Evolutionary conservation across 2,329 filamentous ascomycete genomes (phyloP).

Genomic region (Cyphellophora attinorum): DNA sequence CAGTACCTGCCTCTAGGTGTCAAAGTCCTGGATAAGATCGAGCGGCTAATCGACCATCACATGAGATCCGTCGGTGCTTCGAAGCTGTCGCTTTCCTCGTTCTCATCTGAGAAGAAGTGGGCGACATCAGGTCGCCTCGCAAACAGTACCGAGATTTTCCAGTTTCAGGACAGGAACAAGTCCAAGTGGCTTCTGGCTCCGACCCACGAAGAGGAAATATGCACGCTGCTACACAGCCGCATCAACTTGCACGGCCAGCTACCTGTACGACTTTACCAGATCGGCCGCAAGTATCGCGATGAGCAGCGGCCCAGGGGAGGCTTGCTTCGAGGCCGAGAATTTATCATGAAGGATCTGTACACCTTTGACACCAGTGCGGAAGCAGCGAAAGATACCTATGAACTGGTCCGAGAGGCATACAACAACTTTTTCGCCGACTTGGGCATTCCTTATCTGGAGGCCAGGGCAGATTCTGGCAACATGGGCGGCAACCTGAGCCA

Average conservation of each 20-base stretch:
- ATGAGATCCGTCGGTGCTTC: conserved; percentile 72
- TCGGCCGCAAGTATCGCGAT: conserved; percentile 89
- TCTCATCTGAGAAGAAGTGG: conserved; percentile 82
- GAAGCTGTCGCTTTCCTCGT: conserved; percentile 70
- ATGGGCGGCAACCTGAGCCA: conserved; percentile 92
- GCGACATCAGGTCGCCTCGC: conserved; percentile 70
- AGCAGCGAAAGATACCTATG: conserved; percentile 72
- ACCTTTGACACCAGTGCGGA: conserved; percentile 69
- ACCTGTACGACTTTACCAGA: conserved; percentile 82
- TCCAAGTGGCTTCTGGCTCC: conserved; percentile 69
- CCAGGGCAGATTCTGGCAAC: conserved; percentile 85
- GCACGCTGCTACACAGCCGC: conserved; percentile 61
- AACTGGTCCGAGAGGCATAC: conserved; percentile 65
- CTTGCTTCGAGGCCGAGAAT: conserved; percentile 78
- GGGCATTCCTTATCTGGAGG: conserved; percentile 72
- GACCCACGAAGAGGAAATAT: conserved; percentile 96
- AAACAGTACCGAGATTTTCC: conserved; percentile 61
- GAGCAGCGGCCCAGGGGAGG: conserved; percentile 83
- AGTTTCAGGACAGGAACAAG: conserved; percentile 68
- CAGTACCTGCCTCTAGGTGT: conserved; percentile 82
- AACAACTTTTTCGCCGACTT: conserved; percentile 69
- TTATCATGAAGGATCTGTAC: conserved; percentile 97
- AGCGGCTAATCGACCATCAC: conserved; percentile 74
- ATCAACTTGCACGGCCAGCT: conserved; percentile 77
- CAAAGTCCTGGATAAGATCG: conserved; percentile 80